Base-by-base conservation (phyloP, 441 rosid species). In the Gossypium gossypioides region DNA sequence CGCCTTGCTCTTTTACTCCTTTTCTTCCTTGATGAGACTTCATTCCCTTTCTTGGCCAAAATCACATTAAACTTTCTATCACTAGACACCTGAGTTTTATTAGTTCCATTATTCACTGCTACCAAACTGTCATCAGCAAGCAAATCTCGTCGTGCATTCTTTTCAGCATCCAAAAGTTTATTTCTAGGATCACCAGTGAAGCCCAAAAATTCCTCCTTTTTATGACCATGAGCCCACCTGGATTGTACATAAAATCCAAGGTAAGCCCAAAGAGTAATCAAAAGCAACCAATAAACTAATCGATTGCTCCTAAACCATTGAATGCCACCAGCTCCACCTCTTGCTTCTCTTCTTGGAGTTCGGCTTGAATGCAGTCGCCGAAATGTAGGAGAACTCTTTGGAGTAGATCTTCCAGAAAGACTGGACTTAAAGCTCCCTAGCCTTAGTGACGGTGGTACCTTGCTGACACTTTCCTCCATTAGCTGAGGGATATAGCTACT, bases 241-340 rank as follows among this genome's bases (percentile, higher is more conserved):
- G 99, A 94, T 84, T 94, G 99, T 18, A 92, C 89, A 74, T 88
- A 92, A 74, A 94, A 94, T 32, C 97, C 99, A 75, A 93, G 93
- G 79, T 89, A 92, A 63, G 97, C 77, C 95, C 97, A 92, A 12
- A 92, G 91, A 78, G 97, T 87, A 69, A 92, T 92, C 81, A 92
- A 84, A 72, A 93, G 96, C 77, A 93, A 78, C 98, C 98, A 93
- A 61, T 88, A 91, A 29, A 91, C 77, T 71, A 93, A 54, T 6
- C 92, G 81, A 82, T 81, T 89, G 74, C 84, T 91, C 37, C 93
- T 85, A 83, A 89, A 89, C 96, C 92, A 93, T 69, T 86, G 94
- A 54, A 79, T 40, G 57, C 77, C 77, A 72, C 82, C 88, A 19
- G 83, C 87, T 75, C 81, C 55, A 68, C 78, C 78, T 87, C 87